Evolutionary conservation across 2,329 filamentous ascomycete genomes (phyloP).

Genomic region (Neofusicoccum laricinum): DNA sequence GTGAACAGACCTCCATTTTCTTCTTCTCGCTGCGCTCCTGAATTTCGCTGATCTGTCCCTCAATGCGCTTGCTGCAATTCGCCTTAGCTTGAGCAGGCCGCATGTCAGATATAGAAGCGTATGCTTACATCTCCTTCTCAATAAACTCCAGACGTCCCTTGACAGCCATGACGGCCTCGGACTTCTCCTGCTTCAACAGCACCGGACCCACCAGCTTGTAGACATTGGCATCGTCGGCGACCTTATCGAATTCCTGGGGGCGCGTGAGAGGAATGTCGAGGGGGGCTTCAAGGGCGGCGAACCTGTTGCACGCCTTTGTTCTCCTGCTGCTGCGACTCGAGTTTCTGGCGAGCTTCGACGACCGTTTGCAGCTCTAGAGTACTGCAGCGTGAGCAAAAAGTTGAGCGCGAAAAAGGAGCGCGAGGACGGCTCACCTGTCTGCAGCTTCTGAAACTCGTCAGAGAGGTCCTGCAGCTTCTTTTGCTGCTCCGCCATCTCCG

Average conservation of each 20-base stretch:
- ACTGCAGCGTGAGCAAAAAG: neutral
- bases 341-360: conserved; percentile 79
- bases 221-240: conserved; percentile 81
- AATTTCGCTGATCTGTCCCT: conserved; percentile 62
- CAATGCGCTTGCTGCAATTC: conserved; percentile 58
- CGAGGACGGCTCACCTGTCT: conserved; percentile 62
- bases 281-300: neutral
- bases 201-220: conserved; percentile 96
- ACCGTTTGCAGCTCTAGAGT: conserved; percentile 70
- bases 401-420: neutral
- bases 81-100: conserved; percentile 3
- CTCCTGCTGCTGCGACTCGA: conserved; percentile 92
- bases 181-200: conserved; percentile 88
- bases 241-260: conserved; percentile 72
- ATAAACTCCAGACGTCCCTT: conserved; percentile 91
- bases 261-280: neutral
- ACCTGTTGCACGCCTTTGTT: conserved; percentile 85
- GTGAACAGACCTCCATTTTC: conserved; percentile 56
- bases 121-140: conserved; percentile 78
- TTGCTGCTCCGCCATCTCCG: conserved; percentile 55
- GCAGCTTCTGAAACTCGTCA: conserved; percentile 82
- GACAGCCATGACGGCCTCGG: conserved; percentile 86
- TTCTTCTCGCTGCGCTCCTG: conserved; percentile 64
- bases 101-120: conserved; percentile 9
- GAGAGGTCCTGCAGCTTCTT: conserved; percentile 77